Evolutionary conservation across 129 eudicot species (phyloP).

Genomic region (Smallanthus sonchifolius): DNA sequence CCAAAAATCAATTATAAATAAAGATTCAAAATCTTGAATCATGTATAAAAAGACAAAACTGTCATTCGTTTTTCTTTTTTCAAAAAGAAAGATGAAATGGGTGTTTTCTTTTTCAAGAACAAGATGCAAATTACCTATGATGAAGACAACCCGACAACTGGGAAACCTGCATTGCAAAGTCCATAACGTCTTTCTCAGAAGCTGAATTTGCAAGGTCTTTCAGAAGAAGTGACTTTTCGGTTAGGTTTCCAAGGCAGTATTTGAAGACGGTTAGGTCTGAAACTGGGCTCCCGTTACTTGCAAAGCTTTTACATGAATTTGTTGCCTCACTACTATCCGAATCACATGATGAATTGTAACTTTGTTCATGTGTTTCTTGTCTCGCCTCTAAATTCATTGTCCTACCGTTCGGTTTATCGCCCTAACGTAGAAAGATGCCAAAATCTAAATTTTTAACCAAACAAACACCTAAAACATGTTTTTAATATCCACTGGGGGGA

Average conservation of each 20-base stretch:
- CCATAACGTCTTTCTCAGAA: conserved; percentile 46
- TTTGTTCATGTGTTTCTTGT: conserved; percentile 43
- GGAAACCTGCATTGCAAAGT: conserved; percentile 73
- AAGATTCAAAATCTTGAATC: neutral
- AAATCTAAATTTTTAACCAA: neutral
- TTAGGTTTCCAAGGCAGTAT: conserved; percentile 75
- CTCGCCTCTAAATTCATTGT: conserved; percentile 31
- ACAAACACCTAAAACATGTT: neutral
- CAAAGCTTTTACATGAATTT: conserved; percentile 37
- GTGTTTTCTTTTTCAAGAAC: neutral
- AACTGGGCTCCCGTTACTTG: conserved; percentile 35
- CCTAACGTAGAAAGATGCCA: conserved; percentile 33
- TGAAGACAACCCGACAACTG: conserved; percentile 80
- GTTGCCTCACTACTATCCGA: conserved; percentile 69
- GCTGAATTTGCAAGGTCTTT: conserved; percentile 56
- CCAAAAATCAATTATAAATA: neutral
- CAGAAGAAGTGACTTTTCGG: conserved; percentile 60
- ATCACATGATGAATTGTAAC: conserved; percentile 49
- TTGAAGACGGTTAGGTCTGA: conserved; percentile 66
- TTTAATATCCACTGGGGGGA: no score
- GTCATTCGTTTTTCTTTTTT: neutral
- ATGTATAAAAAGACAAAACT: neutral
- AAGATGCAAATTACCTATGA: conserved; percentile 57
- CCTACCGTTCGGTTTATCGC: conserved; percentile 20
- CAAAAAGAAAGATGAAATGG: neutral